phyloP scores from a whole-genome alignment of 768 basidiomycete genomes.

The Phallus indusiatus region DNA sequence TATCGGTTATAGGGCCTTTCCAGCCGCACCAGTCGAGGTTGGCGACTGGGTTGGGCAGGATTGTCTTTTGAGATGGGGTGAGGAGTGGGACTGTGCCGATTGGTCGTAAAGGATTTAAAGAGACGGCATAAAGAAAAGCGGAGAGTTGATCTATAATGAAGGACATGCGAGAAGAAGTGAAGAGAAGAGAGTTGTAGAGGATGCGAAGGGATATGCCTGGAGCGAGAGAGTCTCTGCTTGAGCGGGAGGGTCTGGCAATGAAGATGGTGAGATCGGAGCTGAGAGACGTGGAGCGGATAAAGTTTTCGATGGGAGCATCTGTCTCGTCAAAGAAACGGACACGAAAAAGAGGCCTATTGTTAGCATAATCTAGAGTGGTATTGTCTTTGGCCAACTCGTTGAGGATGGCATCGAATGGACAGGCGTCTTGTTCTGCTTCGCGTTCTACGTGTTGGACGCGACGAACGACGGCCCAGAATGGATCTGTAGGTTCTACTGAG shows the following conservation, averaged over 20 bases:
- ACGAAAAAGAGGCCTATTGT: conserved; percentile 61
- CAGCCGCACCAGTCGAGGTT: conserved; percentile 96
- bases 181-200: conserved; percentile 91
- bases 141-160: conserved; percentile 82
- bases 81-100: conserved; percentile 77
- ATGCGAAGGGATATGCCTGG: conserved; percentile 73
- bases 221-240: conserved; percentile 59
- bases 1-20: conserved; percentile 93
- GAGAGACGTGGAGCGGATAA: conserved; percentile 69
- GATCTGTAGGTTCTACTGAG: conserved; percentile 73
- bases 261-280: conserved; percentile 93
- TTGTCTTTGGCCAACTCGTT: conserved; percentile 60
- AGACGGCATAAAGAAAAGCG: conserved; percentile 60
- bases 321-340: conserved; percentile 97
- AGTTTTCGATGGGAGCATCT: conserved; percentile 60
- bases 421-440: conserved; percentile 71
- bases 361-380: conserved; percentile 37
- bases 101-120: conserved; percentile 53
- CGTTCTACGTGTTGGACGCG: conserved; percentile 77
- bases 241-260: conserved; percentile 61
- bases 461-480: conserved; percentile 81
- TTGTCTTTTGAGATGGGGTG: conserved; percentile 56
- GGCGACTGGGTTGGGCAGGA: conserved; percentile 74
- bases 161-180: conserved; percentile 67
- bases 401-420: conserved; percentile 74